A percentile compares a stretch with the other conserved stretches of the same genome.
These are phyloP conservation scores for Calonectria hawksworthii DNA, from an alignment of 2,329 filamentous ascomycete species.

Conservation along the genomic window DNA sequence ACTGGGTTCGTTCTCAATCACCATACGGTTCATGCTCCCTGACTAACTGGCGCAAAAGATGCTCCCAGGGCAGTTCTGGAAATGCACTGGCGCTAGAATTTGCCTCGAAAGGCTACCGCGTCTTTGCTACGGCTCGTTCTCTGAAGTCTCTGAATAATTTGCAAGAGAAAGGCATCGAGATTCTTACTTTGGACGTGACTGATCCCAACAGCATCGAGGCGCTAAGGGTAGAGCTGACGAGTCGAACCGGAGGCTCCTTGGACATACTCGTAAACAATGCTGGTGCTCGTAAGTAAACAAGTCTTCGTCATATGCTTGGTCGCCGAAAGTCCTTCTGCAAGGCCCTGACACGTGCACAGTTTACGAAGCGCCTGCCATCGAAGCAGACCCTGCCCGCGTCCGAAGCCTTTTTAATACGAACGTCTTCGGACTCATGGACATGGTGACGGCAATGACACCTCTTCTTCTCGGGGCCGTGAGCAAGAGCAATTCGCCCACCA, in stretches of 20 bases:
- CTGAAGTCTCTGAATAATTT: background rate
- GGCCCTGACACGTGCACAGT: constrained; percentile 3
- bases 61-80: background rate
- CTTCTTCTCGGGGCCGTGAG: constrained; percentile 26
- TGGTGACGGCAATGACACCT: constrained; percentile 24
- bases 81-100: background rate
- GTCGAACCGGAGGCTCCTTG: constrained; percentile 19
- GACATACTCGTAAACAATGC: constrained; percentile 31
- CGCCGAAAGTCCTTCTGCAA: background rate
- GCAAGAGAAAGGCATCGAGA: constrained; percentile 10
- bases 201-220: constrained; percentile 22
- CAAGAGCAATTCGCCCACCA: constrained; percentile 10
- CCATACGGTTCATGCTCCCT: too few species aligned
- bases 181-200: constrained; percentile 3
- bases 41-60: background rate
- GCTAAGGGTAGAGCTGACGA: constrained; percentile 19
- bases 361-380: constrained; percentile 26
- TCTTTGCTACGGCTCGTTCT: constrained; percentile 6
- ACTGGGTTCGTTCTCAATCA: background rate
- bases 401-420: constrained; percentile 27
- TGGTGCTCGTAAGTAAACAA: background rate
- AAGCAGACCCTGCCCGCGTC: constrained; percentile 21
- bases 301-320: background rate
- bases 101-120: background rate
- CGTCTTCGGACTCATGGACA: constrained; percentile 29